phyloP scores from a whole-genome alignment of 495 filamentous ascomycete genomes.

The Cudoniella acicularis region DNA sequence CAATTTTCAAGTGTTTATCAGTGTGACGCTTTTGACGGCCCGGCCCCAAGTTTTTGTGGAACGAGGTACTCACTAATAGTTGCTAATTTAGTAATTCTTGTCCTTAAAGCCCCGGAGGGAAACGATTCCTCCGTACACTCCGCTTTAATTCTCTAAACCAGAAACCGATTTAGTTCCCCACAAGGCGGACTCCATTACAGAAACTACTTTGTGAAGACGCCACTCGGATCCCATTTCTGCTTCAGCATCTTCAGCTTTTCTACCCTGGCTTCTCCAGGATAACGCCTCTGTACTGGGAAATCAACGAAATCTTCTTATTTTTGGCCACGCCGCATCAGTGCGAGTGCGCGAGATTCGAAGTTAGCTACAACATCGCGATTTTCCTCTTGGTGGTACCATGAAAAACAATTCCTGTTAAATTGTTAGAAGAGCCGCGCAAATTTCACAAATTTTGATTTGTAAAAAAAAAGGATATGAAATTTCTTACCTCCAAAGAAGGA shows the following conservation, averaged over 20 bases:
- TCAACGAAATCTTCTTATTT: background rate
- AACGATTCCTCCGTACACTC: too few relatives aligned
- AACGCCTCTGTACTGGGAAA: background rate
- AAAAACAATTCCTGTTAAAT: background rate
- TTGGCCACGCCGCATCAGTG: background rate
- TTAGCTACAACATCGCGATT: background rate
- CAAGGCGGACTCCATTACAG: conserved; percentile 3
- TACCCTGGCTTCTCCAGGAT: background rate
- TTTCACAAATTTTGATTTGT: too few relatives aligned
- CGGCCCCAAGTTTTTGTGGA: too few relatives aligned
- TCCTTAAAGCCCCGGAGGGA: too few relatives aligned
- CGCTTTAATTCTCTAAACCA: too few relatives aligned
- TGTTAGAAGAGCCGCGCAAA: background rate
- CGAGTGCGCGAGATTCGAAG: conserved; percentile 1
- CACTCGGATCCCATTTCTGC: conserved; percentile 16
- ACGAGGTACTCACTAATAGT: too few relatives aligned
- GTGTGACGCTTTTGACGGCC: too few relatives aligned
- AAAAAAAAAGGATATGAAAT: background rate
- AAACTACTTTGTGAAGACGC: conserved; percentile 15
- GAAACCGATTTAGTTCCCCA: too few relatives aligned
- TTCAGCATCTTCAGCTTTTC: conserved; percentile 14
- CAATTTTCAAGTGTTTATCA: too few relatives aligned
- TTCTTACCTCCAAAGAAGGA: background rate
- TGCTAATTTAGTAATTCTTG: too few relatives aligned
- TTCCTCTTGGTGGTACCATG: background rate